phyloP scores from a whole-genome alignment of 2,329 filamentous ascomycete genomes.

The Exserohilum turcica region DNA sequence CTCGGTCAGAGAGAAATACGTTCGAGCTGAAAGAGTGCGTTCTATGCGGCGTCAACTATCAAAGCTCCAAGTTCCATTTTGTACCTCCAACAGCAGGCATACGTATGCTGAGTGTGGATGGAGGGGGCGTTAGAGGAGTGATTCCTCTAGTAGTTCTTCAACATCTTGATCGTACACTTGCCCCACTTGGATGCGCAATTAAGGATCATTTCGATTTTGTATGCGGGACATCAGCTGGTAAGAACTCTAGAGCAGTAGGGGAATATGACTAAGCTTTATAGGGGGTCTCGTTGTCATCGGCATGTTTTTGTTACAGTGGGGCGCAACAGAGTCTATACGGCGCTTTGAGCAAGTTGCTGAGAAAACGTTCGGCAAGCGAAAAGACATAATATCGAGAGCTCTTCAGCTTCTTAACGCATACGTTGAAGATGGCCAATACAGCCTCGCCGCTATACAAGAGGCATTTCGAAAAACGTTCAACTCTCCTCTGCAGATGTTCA shows the following conservation, averaged over 20 bases:
- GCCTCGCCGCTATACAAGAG: slow-evolving; percentile 27
- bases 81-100: slow-evolving; percentile 20
- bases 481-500: slow-evolving; percentile 32
- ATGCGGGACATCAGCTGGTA: slow-evolving; percentile 17
- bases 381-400: slow-evolving; percentile 15
- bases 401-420: slow-evolving; percentile 29
- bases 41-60: slow-evolving; percentile 15
- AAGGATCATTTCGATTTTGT: slow-evolving; percentile 17
- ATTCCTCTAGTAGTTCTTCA: slow-evolving; percentile 19
- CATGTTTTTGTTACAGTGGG: slow-evolving; percentile 36
- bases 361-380: slow-evolving; percentile 24
- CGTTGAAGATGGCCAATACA: slow-evolving; percentile 32
- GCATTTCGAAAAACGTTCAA: slow-evolving; percentile 26
- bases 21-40: slow-evolving; percentile 12
- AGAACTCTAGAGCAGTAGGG: background rate
- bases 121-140: slow-evolving; percentile 20
- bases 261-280: slow-evolving; percentile 8
- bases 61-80: slow-evolving; percentile 11
- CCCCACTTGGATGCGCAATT: slow-evolving; percentile 6
- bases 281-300: slow-evolving; percentile 36
- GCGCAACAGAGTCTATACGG: slow-evolving; percentile 19
- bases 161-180: slow-evolving; percentile 11
- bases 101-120: slow-evolving; percentile 17
- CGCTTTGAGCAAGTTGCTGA: slow-evolving; percentile 30
- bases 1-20: slow-evolving; percentile 12